A percentile compares a stretch with the other conserved stretches of the same genome.
phyloP scores from a whole-genome alignment of 164 flowering plant species.

The Echeveria elegans region DNA sequence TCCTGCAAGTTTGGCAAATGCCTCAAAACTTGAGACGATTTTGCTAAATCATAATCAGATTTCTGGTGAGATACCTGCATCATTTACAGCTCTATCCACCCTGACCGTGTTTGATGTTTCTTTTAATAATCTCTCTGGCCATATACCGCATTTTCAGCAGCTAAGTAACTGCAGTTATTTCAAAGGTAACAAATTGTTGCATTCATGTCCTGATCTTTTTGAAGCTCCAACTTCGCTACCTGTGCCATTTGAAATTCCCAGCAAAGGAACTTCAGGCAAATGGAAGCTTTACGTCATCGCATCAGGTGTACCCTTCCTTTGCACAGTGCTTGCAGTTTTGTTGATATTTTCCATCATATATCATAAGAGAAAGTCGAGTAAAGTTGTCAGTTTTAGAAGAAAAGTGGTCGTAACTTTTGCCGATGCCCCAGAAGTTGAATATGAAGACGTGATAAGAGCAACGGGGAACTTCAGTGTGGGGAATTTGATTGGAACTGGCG shows the following conservation, averaged over 20 bases:
- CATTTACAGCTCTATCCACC: slow-evolving; percentile 34
- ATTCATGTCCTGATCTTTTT: slow-evolving; percentile 28
- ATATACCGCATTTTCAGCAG: slow-evolving; percentile 38
- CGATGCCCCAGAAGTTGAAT: slow-evolving; percentile 48
- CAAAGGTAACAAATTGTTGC: slow-evolving; percentile 37
- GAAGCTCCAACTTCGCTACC: slow-evolving; percentile 26
- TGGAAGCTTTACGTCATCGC: slow-evolving; percentile 27
- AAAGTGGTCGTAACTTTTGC: slow-evolving; percentile 49
- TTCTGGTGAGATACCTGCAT: slow-evolving; percentile 46
- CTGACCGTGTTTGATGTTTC: slow-evolving; percentile 49
- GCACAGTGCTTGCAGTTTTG: slow-evolving; percentile 23
- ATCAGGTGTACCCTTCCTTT: slow-evolving; percentile 27
- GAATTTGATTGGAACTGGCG: slow-evolving; percentile 66
- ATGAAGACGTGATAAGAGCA: slow-evolving; percentile 53
- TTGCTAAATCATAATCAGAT: slow-evolving; percentile 50
- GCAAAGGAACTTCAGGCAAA: slow-evolving; percentile 13
- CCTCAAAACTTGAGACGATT: slow-evolving; percentile 30
- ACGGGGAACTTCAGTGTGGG: slow-evolving; percentile 60
- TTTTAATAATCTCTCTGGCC: slow-evolving; percentile 63
- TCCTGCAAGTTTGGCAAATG: slow-evolving; percentile 38
- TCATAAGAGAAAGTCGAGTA: slow-evolving; percentile 28
- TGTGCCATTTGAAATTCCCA: slow-evolving; percentile 18
- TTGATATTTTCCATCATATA: slow-evolving; percentile 19
- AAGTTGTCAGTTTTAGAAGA: slow-evolving; percentile 30
- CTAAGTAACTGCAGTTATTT: slow-evolving; percentile 29